phyloP scores from a whole-genome alignment of 31 red algal genomes.

The Bonnemaisonia californica region DNA sequence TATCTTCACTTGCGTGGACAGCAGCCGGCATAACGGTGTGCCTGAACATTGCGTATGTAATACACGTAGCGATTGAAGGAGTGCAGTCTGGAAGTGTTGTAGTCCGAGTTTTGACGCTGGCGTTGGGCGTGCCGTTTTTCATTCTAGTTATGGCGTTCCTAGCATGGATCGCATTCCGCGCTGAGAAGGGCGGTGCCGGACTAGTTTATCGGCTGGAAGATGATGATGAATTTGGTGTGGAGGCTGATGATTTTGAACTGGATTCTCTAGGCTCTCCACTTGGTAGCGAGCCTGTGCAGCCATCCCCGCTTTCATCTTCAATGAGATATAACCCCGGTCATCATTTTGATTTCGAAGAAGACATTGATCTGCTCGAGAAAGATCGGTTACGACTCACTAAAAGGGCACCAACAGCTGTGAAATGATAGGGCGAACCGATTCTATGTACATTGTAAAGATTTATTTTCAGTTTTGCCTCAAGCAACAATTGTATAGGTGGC shows the following conservation, averaged over 20 bases:
- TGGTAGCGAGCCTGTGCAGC: conserved; percentile 40
- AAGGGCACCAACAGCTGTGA: neutral
- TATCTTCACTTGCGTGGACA: conserved; percentile 62
- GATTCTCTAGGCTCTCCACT: conserved; percentile 61
- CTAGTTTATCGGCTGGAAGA: conserved; percentile 60
- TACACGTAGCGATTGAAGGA: conserved; percentile 45
- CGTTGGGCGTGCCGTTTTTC: conserved; percentile 42
- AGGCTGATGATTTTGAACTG: conserved; percentile 51
- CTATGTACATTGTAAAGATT: neutral
- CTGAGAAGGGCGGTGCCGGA: conserved; percentile 49
- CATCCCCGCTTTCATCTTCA: conserved; percentile 35
- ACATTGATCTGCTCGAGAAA: conserved; percentile 28
- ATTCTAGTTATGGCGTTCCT: conserved; percentile 57
- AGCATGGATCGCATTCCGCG: conserved; percentile 67
- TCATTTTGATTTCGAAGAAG: conserved; percentile 30
- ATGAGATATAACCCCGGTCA: conserved; percentile 1
- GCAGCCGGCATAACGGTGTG: conserved; percentile 75
- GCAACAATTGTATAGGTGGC: no score
- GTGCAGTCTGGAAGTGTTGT: conserved; percentile 27
- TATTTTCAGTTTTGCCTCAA: no score
- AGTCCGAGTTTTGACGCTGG: conserved; percentile 28
- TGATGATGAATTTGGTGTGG: conserved; percentile 28
- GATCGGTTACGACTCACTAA: neutral
- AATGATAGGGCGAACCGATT: neutral
- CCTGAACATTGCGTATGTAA: conserved; percentile 82